These are phyloP conservation scores for Pouteria glomerata DNA, from an alignment of 148 eudicot species.

Conservation along the genomic window DNA sequence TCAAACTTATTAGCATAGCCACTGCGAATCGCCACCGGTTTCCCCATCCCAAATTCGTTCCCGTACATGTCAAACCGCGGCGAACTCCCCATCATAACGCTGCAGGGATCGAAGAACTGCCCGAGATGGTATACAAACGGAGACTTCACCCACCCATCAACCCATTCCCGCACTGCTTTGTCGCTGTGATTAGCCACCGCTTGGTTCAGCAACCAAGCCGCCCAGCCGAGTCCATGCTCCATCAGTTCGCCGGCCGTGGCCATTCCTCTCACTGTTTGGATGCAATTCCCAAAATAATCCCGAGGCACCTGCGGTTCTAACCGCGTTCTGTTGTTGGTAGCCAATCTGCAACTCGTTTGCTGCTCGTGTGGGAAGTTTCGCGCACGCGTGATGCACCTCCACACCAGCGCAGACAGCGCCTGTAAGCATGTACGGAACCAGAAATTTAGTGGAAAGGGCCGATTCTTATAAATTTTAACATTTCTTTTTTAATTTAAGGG, in stretches of 20 bases:
- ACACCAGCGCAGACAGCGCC: conserved; percentile 19
- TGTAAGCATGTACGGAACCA: conserved; percentile 12
- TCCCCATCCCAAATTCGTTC: conserved; percentile 24
- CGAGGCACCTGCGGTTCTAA: conserved; percentile 15
- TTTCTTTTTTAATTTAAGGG: no score
- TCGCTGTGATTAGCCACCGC: conserved; percentile 15
- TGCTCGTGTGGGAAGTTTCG: conserved; percentile 9
- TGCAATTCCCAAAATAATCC: conserved; percentile 20
- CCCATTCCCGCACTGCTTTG: background rate
- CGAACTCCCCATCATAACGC: conserved; percentile 20
- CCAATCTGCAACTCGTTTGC: conserved; percentile 5
- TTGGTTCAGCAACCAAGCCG: conserved; percentile 12
- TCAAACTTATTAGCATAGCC: conserved; percentile 23
- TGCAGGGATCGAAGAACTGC: conserved; percentile 15
- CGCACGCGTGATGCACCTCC: conserved; percentile 20
- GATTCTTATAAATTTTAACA: no score
- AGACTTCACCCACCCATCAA: conserved; percentile 9
- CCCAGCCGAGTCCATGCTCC: conserved; percentile 14
- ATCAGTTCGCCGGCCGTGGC: conserved; percentile 13
- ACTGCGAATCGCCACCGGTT: conserved; percentile 19
- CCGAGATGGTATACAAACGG: conserved; percentile 9
- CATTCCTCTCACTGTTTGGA: conserved; percentile 5
- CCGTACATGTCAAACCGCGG: conserved; percentile 29
- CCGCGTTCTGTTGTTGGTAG: conserved; percentile 14
- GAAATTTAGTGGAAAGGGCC: no score